Conservation (phyloP, 352 stramenopile species). For the Globisporangium lucens region DNA sequence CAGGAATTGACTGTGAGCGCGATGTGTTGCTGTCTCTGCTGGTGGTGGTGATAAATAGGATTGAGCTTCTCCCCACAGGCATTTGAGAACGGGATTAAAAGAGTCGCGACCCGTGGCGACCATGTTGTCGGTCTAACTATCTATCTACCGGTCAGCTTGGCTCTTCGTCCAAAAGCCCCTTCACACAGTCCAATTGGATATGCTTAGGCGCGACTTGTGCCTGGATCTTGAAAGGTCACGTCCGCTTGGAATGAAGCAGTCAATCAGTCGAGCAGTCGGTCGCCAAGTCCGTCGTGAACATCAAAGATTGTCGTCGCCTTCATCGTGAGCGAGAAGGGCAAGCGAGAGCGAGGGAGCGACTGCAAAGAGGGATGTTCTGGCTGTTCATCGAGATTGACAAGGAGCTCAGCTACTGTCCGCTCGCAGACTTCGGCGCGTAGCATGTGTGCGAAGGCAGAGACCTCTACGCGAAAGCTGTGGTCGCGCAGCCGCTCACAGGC, state of each 20-base stretch:
- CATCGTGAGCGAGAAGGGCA: not conserved
- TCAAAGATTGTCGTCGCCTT: not conserved
- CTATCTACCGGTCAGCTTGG: not conserved
- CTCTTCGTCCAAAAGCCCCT: not conserved
- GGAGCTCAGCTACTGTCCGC: constrained; percentile 56
- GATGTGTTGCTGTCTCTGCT: not conserved
- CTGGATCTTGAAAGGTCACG: not conserved
- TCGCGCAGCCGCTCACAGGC: constrained; percentile 58
- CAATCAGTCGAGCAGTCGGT: not conserved
- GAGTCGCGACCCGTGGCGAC: constrained; percentile 3
- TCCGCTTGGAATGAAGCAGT: not conserved
- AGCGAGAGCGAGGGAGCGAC: not conserved
- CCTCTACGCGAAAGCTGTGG: constrained; percentile 46
- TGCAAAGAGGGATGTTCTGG: constrained; percentile 52
- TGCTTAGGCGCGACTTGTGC: not conserved
- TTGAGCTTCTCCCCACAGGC: not conserved
- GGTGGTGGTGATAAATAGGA: not conserved
- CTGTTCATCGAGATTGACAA: constrained; percentile 63
- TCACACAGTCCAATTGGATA: constrained; percentile 2
- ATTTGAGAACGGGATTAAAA: not conserved
- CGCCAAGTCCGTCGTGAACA: not conserved
- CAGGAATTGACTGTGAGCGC: not conserved
- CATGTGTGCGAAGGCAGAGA: constrained; percentile 42
- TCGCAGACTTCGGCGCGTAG: constrained; percentile 57
- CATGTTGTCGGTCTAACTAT: not conserved